Percentiles rank a stretch among this genome's conserved stretches.
phyloP scores from a whole-genome alignment of 192 early-diverging fungal genomes.

The Tieghemiomyces parasiticus region DNA sequence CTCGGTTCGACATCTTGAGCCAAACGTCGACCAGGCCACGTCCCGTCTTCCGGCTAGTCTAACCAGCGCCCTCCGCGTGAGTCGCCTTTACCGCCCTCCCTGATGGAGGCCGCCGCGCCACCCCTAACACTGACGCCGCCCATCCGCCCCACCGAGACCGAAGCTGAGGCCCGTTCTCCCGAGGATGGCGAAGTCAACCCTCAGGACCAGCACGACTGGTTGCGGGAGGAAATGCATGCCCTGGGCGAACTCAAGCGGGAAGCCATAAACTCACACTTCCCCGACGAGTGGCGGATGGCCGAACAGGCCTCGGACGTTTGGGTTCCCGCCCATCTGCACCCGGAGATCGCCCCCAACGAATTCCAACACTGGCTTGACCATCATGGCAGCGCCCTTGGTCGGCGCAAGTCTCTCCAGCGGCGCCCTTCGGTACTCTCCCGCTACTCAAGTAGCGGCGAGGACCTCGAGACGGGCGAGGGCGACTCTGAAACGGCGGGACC shows the following conservation, averaged over 20 bases:
- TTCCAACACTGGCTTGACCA: constrained; percentile 31
- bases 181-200: too few relatives aligned
- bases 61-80: too few relatives aligned
- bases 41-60: too few relatives aligned
- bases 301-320: constrained; percentile 22
- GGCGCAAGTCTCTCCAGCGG: constrained; percentile 21
- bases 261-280: constrained; percentile 30
- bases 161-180: too few relatives aligned
- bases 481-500: not conserved
- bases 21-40: too few relatives aligned
- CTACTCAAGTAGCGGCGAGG: constrained; percentile 19
- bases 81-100: too few relatives aligned
- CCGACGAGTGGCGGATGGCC: constrained; percentile 22
- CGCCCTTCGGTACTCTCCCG: constrained; percentile 26
- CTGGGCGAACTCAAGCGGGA: constrained; percentile 33
- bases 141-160: too few relatives aligned
- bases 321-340: constrained; percentile 38
- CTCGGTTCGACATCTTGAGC: too few relatives aligned
- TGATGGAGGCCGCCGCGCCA: too few relatives aligned
- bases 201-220: constrained; percentile 19
- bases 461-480: not conserved
- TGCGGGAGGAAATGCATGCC: constrained; percentile 25
- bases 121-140: too few relatives aligned
- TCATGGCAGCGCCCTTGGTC: constrained; percentile 26
- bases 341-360: constrained; percentile 36